Evolutionary conservation across 2,329 filamentous ascomycete genomes (phyloP).

Genomic region (Colletotrichum magnum): DNA sequence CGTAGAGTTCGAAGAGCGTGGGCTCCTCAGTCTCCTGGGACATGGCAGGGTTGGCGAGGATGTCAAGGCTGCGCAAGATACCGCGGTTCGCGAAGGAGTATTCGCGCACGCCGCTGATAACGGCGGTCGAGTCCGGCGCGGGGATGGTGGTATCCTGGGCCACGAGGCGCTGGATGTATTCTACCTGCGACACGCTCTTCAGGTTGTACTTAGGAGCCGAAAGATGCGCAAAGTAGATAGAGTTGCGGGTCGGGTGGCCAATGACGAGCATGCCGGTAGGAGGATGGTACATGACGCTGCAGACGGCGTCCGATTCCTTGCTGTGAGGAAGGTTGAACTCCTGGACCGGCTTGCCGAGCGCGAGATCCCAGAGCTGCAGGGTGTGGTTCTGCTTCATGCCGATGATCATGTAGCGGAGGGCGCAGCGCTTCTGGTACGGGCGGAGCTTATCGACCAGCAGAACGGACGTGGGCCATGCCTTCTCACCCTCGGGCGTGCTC

Average conservation of each 20-base stretch:
- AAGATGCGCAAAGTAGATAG: slow-evolving; percentile 95
- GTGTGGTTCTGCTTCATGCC: slow-evolving; percentile 99
- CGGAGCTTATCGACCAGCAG: slow-evolving; percentile 96
- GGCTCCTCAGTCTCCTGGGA: slow-evolving; percentile 76
- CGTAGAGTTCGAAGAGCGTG: slow-evolving; percentile 92
- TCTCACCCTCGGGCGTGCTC: slow-evolving; percentile 89
- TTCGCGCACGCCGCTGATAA: slow-evolving; percentile 96
- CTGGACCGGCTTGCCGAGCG: slow-evolving; percentile 93
- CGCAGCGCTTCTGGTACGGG: slow-evolving; percentile 90
- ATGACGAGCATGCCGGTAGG: slow-evolving; percentile 93
- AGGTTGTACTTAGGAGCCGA: slow-evolving; percentile 95
- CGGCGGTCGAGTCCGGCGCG: slow-evolving; percentile 93
- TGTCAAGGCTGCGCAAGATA: slow-evolving; percentile 88
- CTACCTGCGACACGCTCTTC: slow-evolving; percentile 85
- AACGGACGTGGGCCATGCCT: slow-evolving; percentile 97
- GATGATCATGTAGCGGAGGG: slow-evolving; percentile 94
- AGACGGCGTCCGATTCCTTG: slow-evolving; percentile 97
- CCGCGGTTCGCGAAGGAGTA: slow-evolving; percentile 92
- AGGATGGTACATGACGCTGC: slow-evolving; percentile 95
- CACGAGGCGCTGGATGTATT: slow-evolving; percentile 85
- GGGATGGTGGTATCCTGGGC: slow-evolving; percentile 80
- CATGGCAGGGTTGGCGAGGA: slow-evolving; percentile 80
- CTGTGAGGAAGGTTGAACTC: slow-evolving; percentile 97
- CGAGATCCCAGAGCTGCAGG: slow-evolving; percentile 97
- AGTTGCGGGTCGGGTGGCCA: slow-evolving; percentile 96